Base-by-base conservation (phyloP, 2,329 filamentous ascomycete genomes). In the Sordariomycetes sp. region DNA sequence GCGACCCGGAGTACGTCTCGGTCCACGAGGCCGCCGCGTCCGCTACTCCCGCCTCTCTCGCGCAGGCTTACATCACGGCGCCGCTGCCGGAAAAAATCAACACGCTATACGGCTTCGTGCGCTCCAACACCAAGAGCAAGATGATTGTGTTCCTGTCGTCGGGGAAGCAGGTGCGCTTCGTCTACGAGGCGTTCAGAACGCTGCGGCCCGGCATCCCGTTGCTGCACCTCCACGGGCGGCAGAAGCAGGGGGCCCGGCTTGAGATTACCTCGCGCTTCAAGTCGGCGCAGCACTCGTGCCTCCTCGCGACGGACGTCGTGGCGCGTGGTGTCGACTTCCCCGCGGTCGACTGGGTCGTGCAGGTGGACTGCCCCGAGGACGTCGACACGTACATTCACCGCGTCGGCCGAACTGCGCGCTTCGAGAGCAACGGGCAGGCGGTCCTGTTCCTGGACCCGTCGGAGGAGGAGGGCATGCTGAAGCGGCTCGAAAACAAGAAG, bases 311-410 rank as follows among this genome's bases (percentile, higher is more conserved):
- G 0, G 94, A 99, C 67, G 90, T 99, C 6, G 90, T 95, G 3
- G 94, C 94, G 0, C 82, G 94, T 69, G 94, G 94, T 61, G 80
- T 99, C 13, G 94, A 99, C 69, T 97, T 99, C 67, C 94, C 94
- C 0, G 86, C 90, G 2, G 94, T 99, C 0, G 94, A 99, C 69
- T 99, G 94, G 87, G 94, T 99, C 5, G 90, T 99, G n/a, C 94
- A 99, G 68, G 80, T 89, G n/a, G 94, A 99, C 69, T 95, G 89
- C 62, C 94, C 94, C 0, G 94, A 99, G 69, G 92, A 99, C 68
- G 87, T 89, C 3, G 94, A 97, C 65, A 99, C 94, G 0, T 99
- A 99, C 66, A 97, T 99, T 63, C 94, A 99, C 71, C 84, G 94
- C 59, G 92, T 96, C 4, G 94, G 94, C 1, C 83, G 94, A 34